Base-by-base conservation (phyloP, 2,329 filamentous ascomycete genomes). In the Arthrobotrys conoides region DNA sequence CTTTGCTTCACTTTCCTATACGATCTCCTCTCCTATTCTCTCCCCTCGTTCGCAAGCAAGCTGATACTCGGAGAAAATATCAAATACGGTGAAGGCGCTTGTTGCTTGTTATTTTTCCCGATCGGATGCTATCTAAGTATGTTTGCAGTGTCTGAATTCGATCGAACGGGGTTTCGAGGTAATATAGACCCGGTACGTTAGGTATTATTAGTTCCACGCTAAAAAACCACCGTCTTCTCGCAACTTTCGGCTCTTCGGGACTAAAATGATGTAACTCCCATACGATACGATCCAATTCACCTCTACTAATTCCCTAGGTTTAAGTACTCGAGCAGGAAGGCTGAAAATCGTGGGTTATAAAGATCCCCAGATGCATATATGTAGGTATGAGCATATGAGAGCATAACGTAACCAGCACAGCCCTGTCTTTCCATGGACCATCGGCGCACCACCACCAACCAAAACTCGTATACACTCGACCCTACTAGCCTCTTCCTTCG, bases 141-240 rank as follows among this genome's bases (percentile, higher is more conserved):
- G 38, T 41, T 12, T n/a, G 38, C 18, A 46, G n/a, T 20, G n/a
- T 44, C 49, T 71, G 51, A 36, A 55, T 65, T 48, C 38, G 5
- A 70, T 65, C 70, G 59, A 66, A 76, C 71, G 64, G 76, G 76
- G 76, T 72, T 76, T 65, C 70, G 68, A 59, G 70, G 65, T 64
- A 73, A 41, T 75, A 79, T 70, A 67, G 38, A 51, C 69, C 49
- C 70, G 78, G 68, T 66, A 73, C 61, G 33, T 8, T 12, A 80
- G 76, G 14, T 46, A 46, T 46, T 46, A 46, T 46, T 20, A 46
- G 44, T 46, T 46, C 44, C 44, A 46, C 44, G 44, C 44, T 46
- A 46, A 46, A 46, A n/a, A 46, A 20, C 44, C 44, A n/a, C 44
- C 44, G 44, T 46, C 44, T 46, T 46, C 44, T 46, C 44, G 44